phyloP scores from a whole-genome alignment of 768 basidiomycete species.

The Leccinum longicurvipes region DNA sequence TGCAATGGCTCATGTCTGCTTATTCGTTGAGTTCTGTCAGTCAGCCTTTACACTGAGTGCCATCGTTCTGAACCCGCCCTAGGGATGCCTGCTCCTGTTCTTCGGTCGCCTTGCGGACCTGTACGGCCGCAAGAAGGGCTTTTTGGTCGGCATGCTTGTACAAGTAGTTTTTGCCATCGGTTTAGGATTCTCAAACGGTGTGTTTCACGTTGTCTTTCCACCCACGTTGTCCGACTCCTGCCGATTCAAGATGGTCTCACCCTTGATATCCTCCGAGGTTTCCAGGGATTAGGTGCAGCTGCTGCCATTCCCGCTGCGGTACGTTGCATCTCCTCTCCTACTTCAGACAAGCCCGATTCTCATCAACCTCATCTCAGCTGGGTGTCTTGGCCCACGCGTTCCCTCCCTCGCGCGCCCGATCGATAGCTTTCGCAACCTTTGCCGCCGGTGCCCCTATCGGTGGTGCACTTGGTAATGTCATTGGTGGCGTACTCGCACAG shows the following conservation, averaged over 20 bases:
- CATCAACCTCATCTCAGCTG: conserved; percentile 39
- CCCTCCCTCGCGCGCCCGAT: conserved; percentile 61
- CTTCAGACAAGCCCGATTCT: not conserved
- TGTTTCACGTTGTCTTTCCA: not conserved
- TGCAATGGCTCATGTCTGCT: conserved; percentile 69
- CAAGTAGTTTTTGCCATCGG: conserved; percentile 58
- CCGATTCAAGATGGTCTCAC: conserved; percentile 49
- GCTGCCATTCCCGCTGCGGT: conserved; percentile 74
- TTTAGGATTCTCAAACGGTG: conserved; percentile 61
- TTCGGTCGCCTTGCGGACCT: conserved; percentile 79
- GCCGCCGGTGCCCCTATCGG: conserved; percentile 84
- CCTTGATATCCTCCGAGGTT: conserved; percentile 67
- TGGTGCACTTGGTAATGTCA: conserved; percentile 59
- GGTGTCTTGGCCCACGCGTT: conserved; percentile 84
- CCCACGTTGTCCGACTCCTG: not conserved
- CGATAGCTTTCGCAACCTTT: conserved; percentile 79
- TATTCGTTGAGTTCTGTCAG: conserved; percentile 66
- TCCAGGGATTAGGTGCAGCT: conserved; percentile 79
- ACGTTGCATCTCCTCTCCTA: conserved; percentile 20
- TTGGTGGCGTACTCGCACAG: conserved; percentile 75
- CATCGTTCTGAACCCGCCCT: conserved; percentile 6
- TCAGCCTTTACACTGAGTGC: conserved; percentile 1
- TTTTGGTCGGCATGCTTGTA: conserved; percentile 55
- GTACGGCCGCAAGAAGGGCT: conserved; percentile 69
- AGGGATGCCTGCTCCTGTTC: conserved; percentile 78